A percentile compares a stretch with the other conserved stretches of the same genome.
These are phyloP conservation scores for Diaporthe velutina DNA, from an alignment of 2,329 filamentous ascomycete species.

Conservation along the genomic window DNA sequence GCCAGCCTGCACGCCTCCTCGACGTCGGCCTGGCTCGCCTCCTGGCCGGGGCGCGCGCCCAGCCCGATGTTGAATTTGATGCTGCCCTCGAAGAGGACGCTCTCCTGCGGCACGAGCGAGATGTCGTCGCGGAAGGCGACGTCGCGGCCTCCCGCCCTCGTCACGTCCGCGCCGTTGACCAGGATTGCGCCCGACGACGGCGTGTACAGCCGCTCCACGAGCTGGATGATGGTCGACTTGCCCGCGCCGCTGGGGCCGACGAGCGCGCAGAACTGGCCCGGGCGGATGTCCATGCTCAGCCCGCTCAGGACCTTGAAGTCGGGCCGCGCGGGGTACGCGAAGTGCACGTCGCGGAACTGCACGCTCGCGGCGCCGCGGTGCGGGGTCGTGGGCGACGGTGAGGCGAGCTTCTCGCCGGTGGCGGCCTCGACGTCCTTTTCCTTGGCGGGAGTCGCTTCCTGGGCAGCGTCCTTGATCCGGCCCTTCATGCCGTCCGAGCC, in stretches of 20 bases:
- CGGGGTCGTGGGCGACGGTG: neutral
- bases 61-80: conserved; percentile 56
- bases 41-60: conserved; percentile 57
- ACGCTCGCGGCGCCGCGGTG: conserved; percentile 48
- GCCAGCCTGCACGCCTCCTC: conserved; percentile 68
- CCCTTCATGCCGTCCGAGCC: conserved; percentile 36
- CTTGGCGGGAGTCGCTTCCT: neutral
- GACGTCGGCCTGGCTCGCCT: conserved; percentile 62
- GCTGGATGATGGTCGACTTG: conserved; percentile 61
- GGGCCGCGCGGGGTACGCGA: conserved; percentile 72
- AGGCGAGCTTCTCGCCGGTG: conserved; percentile 42
- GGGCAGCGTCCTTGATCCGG: neutral
- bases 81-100: conserved; percentile 56
- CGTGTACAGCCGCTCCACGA: conserved; percentile 67
- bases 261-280: conserved; percentile 56
- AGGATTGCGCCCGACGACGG: conserved; percentile 62
- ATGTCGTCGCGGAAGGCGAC: conserved; percentile 52
- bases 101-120: conserved; percentile 55
- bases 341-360: conserved; percentile 67
- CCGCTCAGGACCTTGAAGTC: conserved; percentile 62
- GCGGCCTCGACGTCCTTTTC: conserved; percentile 46
- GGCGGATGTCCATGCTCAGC: conserved; percentile 52
- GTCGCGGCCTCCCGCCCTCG: conserved; percentile 33
- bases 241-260: conserved; percentile 62
- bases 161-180: conserved; percentile 62